Evolutionary conservation across 768 basidiomycete species (phyloP).

Genomic region (Candolleomyces aberdarensis): DNA sequence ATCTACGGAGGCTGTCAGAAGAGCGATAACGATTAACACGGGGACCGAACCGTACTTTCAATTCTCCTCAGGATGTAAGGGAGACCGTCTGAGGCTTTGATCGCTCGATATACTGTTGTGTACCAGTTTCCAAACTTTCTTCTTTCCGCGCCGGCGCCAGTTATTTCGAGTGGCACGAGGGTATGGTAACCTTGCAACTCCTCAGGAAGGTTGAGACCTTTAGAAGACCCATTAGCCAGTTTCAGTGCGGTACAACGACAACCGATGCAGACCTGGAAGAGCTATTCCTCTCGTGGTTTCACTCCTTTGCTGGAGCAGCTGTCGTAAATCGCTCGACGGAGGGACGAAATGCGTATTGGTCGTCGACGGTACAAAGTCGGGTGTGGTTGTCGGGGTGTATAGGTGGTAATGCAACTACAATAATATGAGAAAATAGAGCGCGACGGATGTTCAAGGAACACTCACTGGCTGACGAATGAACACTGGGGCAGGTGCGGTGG

Average conservation of each 20-base stretch:
- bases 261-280: slow-evolving; percentile 27
- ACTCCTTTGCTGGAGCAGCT: slow-evolving; percentile 50
- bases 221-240: slow-evolving; percentile 21
- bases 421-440: not conserved
- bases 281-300: slow-evolving; percentile 59
- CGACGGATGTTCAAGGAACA: not conserved
- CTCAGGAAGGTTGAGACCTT: slow-evolving; percentile 67
- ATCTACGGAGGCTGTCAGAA: slow-evolving; percentile 40
- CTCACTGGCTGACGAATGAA: slow-evolving; percentile 71
- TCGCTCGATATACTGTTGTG: slow-evolving; percentile 82
- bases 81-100: slow-evolving; percentile 69
- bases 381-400: slow-evolving; percentile 71
- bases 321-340: slow-evolving; percentile 39
- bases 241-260: not conserved
- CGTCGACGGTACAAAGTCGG: slow-evolving; percentile 45
- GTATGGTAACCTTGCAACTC: slow-evolving; percentile 91
- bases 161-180: slow-evolving; percentile 72
- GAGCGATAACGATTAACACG: slow-evolving; percentile 6
- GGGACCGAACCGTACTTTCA: slow-evolving; percentile 60
- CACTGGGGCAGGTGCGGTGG: slow-evolving; percentile 30
- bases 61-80: slow-evolving; percentile 79
- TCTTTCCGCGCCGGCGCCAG: slow-evolving; percentile 44
- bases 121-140: slow-evolving; percentile 84
- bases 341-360: slow-evolving; percentile 68
- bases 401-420: slow-evolving; percentile 87